Conservation (phyloP, 768 basidiomycete genomes). For the Podaxis rugospora region DNA sequence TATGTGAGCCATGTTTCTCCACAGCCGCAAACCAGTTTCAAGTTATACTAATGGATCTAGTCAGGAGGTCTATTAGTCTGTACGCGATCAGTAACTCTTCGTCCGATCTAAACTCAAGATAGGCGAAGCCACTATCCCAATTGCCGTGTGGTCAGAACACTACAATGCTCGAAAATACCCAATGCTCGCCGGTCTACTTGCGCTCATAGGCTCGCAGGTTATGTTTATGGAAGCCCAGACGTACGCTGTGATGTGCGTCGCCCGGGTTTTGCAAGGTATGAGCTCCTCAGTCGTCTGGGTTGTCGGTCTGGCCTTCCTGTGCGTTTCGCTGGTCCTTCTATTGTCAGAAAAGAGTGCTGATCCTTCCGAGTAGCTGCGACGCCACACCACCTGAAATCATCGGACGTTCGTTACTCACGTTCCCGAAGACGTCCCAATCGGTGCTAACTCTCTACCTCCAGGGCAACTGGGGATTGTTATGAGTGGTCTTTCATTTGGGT, state of each 20-base stretch:
- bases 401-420: slow-evolving; percentile 36
- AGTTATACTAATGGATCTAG: slow-evolving; percentile 24
- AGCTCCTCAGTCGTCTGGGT: slow-evolving; percentile 62
- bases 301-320: slow-evolving; percentile 58
- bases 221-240: slow-evolving; percentile 60
- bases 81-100: slow-evolving; percentile 21
- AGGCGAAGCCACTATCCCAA: slow-evolving; percentile 47
- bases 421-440: background rate
- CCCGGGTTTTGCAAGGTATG: slow-evolving; percentile 55
- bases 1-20: slow-evolving; percentile 35
- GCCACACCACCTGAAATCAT: slow-evolving; percentile 42
- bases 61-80: slow-evolving; percentile 53
- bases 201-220: slow-evolving; percentile 50
- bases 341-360: background rate
- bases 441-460: slow-evolving; percentile 9
- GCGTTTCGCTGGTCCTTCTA: slow-evolving; percentile 10
- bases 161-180: slow-evolving; percentile 42
- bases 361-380: slow-evolving; percentile 42
- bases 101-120: background rate
- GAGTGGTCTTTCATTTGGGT: slow-evolving; percentile 55
- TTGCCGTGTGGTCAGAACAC: slow-evolving; percentile 51
- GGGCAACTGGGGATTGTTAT: slow-evolving; percentile 62
- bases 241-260: slow-evolving; percentile 53
- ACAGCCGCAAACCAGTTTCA: background rate
- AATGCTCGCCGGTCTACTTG: slow-evolving; percentile 44